phyloP scores from a whole-genome alignment of 208 protist species.

The Acanthamoeba healyi region DNA sequence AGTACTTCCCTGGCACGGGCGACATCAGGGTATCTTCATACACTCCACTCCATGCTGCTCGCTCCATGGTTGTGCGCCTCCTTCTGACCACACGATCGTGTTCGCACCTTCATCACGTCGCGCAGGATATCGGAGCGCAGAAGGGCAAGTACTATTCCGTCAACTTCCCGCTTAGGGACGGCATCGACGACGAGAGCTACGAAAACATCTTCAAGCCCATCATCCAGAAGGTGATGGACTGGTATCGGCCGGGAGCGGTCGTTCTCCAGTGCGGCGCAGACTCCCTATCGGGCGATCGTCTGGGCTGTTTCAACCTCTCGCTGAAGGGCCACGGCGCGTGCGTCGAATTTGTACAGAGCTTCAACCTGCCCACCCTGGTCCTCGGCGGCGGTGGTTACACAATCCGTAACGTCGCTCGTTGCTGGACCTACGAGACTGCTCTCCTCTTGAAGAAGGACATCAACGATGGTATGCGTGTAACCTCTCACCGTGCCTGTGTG shows the following conservation, averaged over 20 bases:
- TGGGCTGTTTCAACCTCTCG: slow-evolving; percentile 98
- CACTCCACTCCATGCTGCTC: neutral
- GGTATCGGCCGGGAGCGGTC: slow-evolving; percentile 96
- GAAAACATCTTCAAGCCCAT: slow-evolving; percentile 95
- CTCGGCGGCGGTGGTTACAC: slow-evolving; percentile 99
- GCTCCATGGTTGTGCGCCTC: slow-evolving; percentile 49
- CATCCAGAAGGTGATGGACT: slow-evolving; percentile 95
- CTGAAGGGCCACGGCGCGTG: slow-evolving; percentile 95
- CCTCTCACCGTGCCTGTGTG: neutral
- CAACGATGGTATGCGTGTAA: slow-evolving; percentile 76
- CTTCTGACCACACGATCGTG: neutral
- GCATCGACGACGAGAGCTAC: slow-evolving; percentile 94
- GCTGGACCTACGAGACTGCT: slow-evolving; percentile 98
- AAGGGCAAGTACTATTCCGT: slow-evolving; percentile 92
- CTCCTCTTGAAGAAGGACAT: slow-evolving; percentile 89
- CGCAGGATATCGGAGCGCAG: slow-evolving; percentile 91
- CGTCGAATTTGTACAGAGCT: slow-evolving; percentile 95
- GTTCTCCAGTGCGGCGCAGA: slow-evolving; percentile 99
- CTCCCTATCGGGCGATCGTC: slow-evolving; percentile 97
- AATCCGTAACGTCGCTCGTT: slow-evolving; percentile 98
- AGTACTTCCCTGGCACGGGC: slow-evolving; percentile 98
- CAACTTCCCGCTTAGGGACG: slow-evolving; percentile 97
- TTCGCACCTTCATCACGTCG: neutral
- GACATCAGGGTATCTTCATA: slow-evolving; percentile 83
- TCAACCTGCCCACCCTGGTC: slow-evolving; percentile 95